Base-by-base conservation (phyloP, 2,329 filamentous ascomycete genomes). In the Pseudogymnoascus sp. region DNA sequence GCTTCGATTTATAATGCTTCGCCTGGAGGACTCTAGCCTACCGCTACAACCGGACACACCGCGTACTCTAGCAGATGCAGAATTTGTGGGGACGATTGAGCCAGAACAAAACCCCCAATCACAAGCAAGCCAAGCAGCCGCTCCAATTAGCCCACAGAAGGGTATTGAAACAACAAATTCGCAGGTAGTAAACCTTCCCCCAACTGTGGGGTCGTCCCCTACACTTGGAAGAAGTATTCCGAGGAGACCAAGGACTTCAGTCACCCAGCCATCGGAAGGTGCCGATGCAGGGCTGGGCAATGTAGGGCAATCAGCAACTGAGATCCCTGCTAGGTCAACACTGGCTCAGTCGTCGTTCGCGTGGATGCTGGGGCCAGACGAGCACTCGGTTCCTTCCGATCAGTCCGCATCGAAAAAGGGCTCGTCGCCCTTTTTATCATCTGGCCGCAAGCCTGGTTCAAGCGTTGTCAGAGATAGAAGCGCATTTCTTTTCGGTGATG, bases 271-370 rank as follows among this genome's bases (percentile, higher is more conserved):
- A 8, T 16, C 21, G 16, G n/a, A 29, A 13, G 10, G 31, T 42
- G 24, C 24, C 33, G 24, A 31, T 42, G 33, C 19, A 33, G 59
- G 31, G 16, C 8, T 8, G 8, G 10, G 59, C 5, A 8, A 31
- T 10, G 8, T n/a, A 42, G 29, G 67, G 44, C 67, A 69, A 3
- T 74, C 62, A 70, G 71, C 56, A 74, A 75, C 73, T 50, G 76
- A 82, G 1, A 80, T 85, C 14, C 84, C 83, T 0, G 84, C 84
- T 19, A 81, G 87, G 21, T 88, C 87, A 3, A 84, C 81, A 0
- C 79, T 91, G 35, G 87, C 87, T 1, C 87, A 90, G 67, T 91
- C 89, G 6, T 88, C 86, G 3, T 92, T 91, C 73, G 86, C 88
- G 1, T 91, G 87, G 87, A 92, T 92, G 88, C 79, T 92, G 1